phyloP scores from a whole-genome alignment of 2,329 filamentous ascomycete genomes.

The Aspergillus sp. region DNA sequence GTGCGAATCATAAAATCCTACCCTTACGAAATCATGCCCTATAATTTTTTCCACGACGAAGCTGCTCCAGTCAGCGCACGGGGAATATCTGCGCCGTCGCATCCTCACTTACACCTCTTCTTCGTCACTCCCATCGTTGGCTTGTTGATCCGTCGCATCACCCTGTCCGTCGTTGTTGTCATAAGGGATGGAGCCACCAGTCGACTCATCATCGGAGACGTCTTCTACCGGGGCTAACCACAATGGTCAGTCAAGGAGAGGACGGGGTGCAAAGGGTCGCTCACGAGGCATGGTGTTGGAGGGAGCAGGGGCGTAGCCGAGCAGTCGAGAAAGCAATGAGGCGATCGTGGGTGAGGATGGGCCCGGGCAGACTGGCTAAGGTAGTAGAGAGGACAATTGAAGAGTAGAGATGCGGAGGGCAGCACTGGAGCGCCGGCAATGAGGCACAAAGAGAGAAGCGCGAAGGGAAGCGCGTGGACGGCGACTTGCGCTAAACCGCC shows the following conservation, averaged over 20 bases:
- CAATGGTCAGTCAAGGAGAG: constrained; percentile 8
- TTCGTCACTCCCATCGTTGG: constrained; percentile 21
- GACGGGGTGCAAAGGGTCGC: constrained; percentile 13
- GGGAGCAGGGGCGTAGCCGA: constrained; percentile 13
- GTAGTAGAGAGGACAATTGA: constrained; percentile 1
- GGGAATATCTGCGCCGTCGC: constrained; percentile 5
- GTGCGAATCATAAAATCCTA: constrained; percentile 12
- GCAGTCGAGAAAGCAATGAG: constrained; percentile 24
- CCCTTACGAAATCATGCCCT: constrained; percentile 28
- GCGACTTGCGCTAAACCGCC: constrained; percentile 26
- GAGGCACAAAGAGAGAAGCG: too few relatives aligned
- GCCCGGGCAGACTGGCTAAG: background rate
- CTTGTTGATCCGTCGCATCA: constrained; percentile 14
- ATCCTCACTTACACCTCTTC: constrained; percentile 31
- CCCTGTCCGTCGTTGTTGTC: constrained; percentile 18
- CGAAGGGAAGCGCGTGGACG: constrained; percentile 18
- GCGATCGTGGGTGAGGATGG: constrained; percentile 7
- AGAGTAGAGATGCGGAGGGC: constrained; percentile 4
- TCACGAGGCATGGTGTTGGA: constrained; percentile 32
- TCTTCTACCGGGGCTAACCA: constrained; percentile 22
- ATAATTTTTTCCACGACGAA: constrained; percentile 34
- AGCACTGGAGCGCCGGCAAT: constrained; percentile 17
- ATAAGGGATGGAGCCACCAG: constrained; percentile 29
- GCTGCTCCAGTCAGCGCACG: constrained; percentile 16
- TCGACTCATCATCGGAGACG: constrained; percentile 28